A percentile compares a stretch with the other conserved stretches of the same genome.
Evolutionary conservation across 2,329 filamentous ascomycete species (phyloP).

Genomic region (Aspergillus amoenus): DNA sequence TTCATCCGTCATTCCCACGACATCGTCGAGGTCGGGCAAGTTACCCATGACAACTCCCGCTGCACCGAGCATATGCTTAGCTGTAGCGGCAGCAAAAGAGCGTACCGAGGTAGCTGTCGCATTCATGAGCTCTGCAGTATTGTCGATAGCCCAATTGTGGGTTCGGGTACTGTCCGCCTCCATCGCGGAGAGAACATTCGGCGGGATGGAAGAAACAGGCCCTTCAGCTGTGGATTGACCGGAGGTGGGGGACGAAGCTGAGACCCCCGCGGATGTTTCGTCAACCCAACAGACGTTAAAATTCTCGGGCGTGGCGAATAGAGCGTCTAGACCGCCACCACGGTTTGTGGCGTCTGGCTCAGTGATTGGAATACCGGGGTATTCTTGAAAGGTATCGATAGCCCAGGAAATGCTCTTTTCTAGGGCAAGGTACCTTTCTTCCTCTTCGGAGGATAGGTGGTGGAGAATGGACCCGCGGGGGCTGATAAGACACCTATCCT

Average conservation of each 20-base stretch:
- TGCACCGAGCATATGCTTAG: slow-evolving; percentile 38
- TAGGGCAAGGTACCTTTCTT: slow-evolving; percentile 45
- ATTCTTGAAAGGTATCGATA: slow-evolving; percentile 38
- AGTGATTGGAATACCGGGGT: slow-evolving; percentile 35
- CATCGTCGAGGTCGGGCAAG: slow-evolving; percentile 38
- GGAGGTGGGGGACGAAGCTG: slow-evolving; percentile 23
- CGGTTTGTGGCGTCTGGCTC: slow-evolving; percentile 46
- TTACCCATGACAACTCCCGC: slow-evolving; percentile 31
- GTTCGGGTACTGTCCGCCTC: slow-evolving; percentile 40
- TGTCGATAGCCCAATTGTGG: slow-evolving; percentile 38
- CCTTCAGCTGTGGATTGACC: slow-evolving; percentile 25
- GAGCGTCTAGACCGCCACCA: slow-evolving; percentile 45
- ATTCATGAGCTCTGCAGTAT: slow-evolving; percentile 35
- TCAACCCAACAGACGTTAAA: slow-evolving; percentile 48
- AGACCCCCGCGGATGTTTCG: slow-evolving; percentile 29
- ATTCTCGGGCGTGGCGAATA: slow-evolving; percentile 45
- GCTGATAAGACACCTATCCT: slow-evolving; percentile 45
- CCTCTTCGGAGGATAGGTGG: slow-evolving; percentile 47
- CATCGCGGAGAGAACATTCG: slow-evolving; percentile 40
- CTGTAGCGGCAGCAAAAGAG: slow-evolving; percentile 36
- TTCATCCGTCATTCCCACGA: slow-evolving; percentile 43
- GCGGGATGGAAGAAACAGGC: slow-evolving; percentile 27
- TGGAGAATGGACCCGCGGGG: slow-evolving; percentile 46
- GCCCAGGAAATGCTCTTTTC: slow-evolving; percentile 37
- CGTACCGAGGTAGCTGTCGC: slow-evolving; percentile 36